phyloP scores from a whole-genome alignment of 2,329 filamentous ascomycete genomes.

The Leptoxyphium fumago region DNA sequence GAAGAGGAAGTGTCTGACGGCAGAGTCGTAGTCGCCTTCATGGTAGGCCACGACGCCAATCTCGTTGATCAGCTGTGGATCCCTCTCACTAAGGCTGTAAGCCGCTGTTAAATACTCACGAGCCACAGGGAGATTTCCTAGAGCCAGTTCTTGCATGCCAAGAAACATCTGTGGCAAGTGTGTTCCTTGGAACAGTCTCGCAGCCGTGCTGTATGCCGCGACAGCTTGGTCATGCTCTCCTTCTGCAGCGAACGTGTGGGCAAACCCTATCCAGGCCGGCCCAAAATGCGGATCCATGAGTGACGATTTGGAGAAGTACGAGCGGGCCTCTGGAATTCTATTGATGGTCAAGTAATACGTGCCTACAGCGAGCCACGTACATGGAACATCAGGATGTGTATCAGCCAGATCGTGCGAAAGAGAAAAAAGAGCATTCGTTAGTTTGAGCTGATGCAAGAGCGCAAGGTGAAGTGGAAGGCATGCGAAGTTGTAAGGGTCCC shows the following conservation, averaged over 20 bases:
- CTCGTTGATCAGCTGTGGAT: conserved; percentile 86
- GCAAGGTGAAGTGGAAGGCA: conserved; percentile 86
- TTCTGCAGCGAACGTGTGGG: conserved; percentile 93
- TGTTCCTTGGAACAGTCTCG: conserved; percentile 87
- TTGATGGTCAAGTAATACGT: conserved; percentile 85
- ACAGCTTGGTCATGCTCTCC: conserved; percentile 98
- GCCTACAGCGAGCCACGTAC: conserved; percentile 86
- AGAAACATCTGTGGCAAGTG: conserved; percentile 91
- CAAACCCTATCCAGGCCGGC: conserved; percentile 96
- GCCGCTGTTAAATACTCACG: conserved; percentile 90
- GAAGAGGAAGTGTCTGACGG: conserved; percentile 61
- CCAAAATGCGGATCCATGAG: conserved; percentile 97
- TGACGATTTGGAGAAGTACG: conserved; percentile 94
- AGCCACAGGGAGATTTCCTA: conserved; percentile 87
- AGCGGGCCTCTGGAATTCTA: conserved; percentile 81
- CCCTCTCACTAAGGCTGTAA: conserved; percentile 65
- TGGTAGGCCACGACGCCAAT: conserved; percentile 94
- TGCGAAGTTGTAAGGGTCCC: conserved; percentile 77
- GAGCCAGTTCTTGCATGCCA: conserved; percentile 93
- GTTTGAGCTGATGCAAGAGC: conserved; percentile 72
- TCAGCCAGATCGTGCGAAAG: conserved; percentile 87
- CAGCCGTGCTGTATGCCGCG: conserved; percentile 90
- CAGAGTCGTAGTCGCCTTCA: conserved; percentile 62
- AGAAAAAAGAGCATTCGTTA: conserved; percentile 80
- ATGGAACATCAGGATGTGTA: conserved; percentile 77